Conservation (phyloP, 768 basidiomycete species). For the Hypsizygus marmoreus region DNA sequence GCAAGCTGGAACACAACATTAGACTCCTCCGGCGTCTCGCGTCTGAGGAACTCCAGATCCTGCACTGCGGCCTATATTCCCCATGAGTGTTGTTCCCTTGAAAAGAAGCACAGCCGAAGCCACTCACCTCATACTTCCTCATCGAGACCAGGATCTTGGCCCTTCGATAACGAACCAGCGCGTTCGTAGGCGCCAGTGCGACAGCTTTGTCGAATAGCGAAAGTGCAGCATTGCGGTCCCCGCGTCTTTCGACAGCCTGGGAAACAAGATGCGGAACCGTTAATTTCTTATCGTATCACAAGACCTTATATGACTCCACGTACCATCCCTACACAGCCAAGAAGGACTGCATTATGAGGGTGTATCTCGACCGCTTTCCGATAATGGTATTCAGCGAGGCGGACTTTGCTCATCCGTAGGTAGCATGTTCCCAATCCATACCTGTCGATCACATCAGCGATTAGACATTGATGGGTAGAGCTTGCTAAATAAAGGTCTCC, state of each 20-base stretch:
- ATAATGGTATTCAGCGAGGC: constrained; percentile 96
- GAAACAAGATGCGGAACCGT: constrained; percentile 29
- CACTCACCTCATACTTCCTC: constrained; percentile 78
- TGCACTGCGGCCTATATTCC: constrained; percentile 69
- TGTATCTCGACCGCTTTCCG: constrained; percentile 90
- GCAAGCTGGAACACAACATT: constrained; percentile 97
- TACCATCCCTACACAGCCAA: constrained; percentile 96
- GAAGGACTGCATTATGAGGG: constrained; percentile 91
- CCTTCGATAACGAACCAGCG: constrained; percentile 91
- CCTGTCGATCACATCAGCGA: constrained; percentile 54
- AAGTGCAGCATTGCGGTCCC: constrained; percentile 75
- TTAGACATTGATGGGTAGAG: constrained; percentile 21
- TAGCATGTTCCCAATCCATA: constrained; percentile 99
- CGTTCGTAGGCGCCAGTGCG: constrained; percentile 79
- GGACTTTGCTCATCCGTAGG: constrained; percentile 89
- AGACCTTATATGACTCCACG: constrained; percentile 38
- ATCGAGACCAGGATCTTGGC: constrained; percentile 88
- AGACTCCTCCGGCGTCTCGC: constrained; percentile 89
- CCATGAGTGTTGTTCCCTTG: constrained; percentile 19
- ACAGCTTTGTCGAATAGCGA: constrained; percentile 82
- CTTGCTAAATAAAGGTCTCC: constrained; percentile 31
- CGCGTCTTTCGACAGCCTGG: constrained; percentile 88
- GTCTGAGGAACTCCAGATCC: constrained; percentile 80
- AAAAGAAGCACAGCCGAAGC: constrained; percentile 1
- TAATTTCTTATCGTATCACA: constrained; percentile 16